A percentile compares a stretch with the other conserved stretches of the same genome.
phyloP scores from a whole-genome alignment of 768 basidiomycete genomes.

The Crassisporium funariophilum region DNA sequence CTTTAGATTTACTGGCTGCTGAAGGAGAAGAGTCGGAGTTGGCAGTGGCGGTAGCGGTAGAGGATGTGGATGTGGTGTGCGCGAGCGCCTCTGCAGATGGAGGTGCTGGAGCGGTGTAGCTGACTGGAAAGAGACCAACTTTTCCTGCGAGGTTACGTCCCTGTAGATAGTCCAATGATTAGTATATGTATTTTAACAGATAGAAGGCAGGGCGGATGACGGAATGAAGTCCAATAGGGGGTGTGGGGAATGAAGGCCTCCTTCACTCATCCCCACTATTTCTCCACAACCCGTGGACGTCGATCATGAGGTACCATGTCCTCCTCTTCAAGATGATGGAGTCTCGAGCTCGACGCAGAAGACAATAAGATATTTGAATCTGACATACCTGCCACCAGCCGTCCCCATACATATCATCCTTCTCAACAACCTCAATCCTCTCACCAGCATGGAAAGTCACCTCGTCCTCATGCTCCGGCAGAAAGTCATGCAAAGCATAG shows the following conservation, averaged over 20 bases:
- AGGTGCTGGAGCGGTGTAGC: slow-evolving; percentile 73
- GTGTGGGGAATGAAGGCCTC: too few relatives aligned
- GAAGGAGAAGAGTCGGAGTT: slow-evolving; percentile 18
- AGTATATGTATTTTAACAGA: not conserved
- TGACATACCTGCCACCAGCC: slow-evolving; percentile 85
- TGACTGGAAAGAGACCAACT: slow-evolving; percentile 88
- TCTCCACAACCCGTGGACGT: too few relatives aligned
- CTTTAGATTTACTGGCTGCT: slow-evolving; percentile 12
- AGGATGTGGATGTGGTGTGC: slow-evolving; percentile 8
- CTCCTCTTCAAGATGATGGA: not conserved
- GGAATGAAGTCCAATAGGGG: too few relatives aligned
- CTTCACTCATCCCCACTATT: too few relatives aligned
- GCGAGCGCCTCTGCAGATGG: slow-evolving; percentile 29
- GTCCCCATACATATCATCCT: slow-evolving; percentile 89
- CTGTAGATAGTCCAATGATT: slow-evolving; percentile 36
- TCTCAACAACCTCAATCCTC: slow-evolving; percentile 86
- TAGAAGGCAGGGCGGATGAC: too few relatives aligned
- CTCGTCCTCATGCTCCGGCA: slow-evolving; percentile 94
- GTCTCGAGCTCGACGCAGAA: too few relatives aligned
- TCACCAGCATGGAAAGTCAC: slow-evolving; percentile 84
- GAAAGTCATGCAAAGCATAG: slow-evolving; percentile 85
- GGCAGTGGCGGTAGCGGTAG: slow-evolving; percentile 6
- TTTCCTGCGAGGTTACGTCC: slow-evolving; percentile 83
- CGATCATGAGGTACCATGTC: too few relatives aligned
- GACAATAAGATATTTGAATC: too few relatives aligned